Evolutionary conservation across 306 rosid species (phyloP), one percentile per base, ranked within the genome.

Genomic region (Potentilla sterilis): DNA sequence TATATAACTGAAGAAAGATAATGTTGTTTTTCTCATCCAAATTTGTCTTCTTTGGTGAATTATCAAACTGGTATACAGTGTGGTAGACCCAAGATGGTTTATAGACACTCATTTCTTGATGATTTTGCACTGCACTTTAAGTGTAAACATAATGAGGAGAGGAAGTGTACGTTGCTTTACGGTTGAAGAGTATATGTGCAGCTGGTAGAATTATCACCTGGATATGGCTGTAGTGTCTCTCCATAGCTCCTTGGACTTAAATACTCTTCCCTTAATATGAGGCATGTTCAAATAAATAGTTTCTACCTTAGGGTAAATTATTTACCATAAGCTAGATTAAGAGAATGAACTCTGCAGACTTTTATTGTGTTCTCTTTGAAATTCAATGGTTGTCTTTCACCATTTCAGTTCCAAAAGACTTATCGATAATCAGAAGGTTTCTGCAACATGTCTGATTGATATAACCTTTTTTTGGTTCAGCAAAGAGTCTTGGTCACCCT

Each of bases 401-500:
- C 8, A 61, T 61, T 61, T 61, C 67, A 22, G 15, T 58, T 24
- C 38, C 14, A 7, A 11, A 3, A 55, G 3, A 55, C 12, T 24
- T 12, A 22, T 24, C 11, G 41, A 61, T 5, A 28, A 32, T 32
- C 7, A 61, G 41, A 61, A 46, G 16, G 51, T 46, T 46, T 46
- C 4, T 46, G 10, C 13, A 46, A 46, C 5, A 46, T 11, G 51
- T 16, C 18, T 46, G 64, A 61, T 14, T 61, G 38, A 13, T 8
- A 43, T 43, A 28, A 28, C 8, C 8, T 42, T 38, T 40, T 49
- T 21, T 21, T 63, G 55, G 11, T 80, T 28, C 81, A 83, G 89
- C 87, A 6, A 49, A 68, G 22, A 75, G 81, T 63, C 74, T 80
- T 14, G 76, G 69, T 7, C 78, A 75, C 4, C 81, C 83, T 0